Conservation (phyloP, 2,329 filamentous ascomycete genomes). For the Hypoxylon sp. region DNA sequence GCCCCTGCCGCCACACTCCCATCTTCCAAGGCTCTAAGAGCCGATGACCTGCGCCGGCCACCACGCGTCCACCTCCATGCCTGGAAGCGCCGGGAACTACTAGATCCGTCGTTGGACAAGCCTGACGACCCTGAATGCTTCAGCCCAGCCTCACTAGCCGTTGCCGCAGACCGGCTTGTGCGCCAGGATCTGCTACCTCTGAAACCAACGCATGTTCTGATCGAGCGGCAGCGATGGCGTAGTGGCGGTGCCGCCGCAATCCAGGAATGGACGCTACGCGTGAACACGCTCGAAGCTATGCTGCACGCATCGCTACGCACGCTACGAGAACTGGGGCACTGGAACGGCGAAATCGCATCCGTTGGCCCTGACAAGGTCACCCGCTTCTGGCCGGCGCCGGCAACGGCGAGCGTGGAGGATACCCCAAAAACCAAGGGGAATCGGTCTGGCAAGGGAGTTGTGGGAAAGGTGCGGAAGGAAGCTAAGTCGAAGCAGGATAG, state of each 20-base stretch:
- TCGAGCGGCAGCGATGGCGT: constrained; percentile 74
- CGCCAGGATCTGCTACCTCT: constrained; percentile 61
- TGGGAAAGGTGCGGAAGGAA: constrained; percentile 52
- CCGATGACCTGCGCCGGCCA: constrained; percentile 32
- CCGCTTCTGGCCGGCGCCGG: constrained; percentile 64
- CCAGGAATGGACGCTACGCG: constrained; percentile 85
- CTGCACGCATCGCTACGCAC: constrained; percentile 78
- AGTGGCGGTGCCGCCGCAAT: constrained; percentile 75
- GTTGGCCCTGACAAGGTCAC: constrained; percentile 70
- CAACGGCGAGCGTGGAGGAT: neutral
- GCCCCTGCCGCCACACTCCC: constrained; percentile 31
- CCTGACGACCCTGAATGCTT: constrained; percentile 50
- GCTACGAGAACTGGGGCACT: constrained; percentile 62
- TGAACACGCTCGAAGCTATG: constrained; percentile 88
- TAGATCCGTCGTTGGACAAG: constrained; percentile 7
- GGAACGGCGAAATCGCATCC: constrained; percentile 63
- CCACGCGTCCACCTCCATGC: constrained; percentile 50
- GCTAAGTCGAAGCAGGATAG: constrained; percentile 58
- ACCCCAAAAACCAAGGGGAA: constrained; percentile 30
- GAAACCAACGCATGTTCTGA: constrained; percentile 77
- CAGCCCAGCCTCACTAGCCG: constrained; percentile 56
- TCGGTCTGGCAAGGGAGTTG: constrained; percentile 3
- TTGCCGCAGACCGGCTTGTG: constrained; percentile 55
- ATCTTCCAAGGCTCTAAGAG: constrained; percentile 41
- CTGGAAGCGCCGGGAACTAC: constrained; percentile 57